These are phyloP conservation scores for Mycena filopes DNA, from an alignment of 768 basidiomycete species.

Conservation along the genomic window DNA sequence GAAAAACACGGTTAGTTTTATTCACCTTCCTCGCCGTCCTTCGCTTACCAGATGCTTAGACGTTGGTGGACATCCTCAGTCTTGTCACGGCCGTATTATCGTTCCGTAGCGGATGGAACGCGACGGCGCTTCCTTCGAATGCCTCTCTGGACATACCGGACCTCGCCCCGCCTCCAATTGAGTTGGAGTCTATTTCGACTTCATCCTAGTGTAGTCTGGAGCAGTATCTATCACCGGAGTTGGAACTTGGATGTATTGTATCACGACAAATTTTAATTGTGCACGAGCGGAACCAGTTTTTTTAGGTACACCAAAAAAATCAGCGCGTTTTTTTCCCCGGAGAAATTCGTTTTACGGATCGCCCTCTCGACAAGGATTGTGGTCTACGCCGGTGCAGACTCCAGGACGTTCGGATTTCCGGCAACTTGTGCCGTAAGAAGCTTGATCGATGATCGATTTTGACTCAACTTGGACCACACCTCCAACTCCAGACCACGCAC, in stretches of 20 bases:
- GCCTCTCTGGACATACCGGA: constrained; percentile 14
- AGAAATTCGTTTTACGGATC: too few relatives aligned
- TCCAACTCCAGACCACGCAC: not conserved
- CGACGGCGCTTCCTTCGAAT: constrained; percentile 20
- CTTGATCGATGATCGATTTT: constrained; percentile 20
- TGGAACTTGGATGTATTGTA: too few relatives aligned
- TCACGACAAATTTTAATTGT: too few relatives aligned
- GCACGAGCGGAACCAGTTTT: too few relatives aligned
- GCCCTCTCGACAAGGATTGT: too few relatives aligned
- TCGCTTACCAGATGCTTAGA: constrained; percentile 39
- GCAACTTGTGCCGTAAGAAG: not conserved
- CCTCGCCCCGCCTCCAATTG: constrained; percentile 23
- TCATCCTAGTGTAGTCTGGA: not conserved
- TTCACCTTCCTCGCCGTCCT: not conserved
- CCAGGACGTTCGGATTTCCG: too few relatives aligned
- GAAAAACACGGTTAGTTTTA: constrained; percentile 65
- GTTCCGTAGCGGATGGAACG: constrained; percentile 31
- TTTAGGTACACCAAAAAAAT: too few relatives aligned
- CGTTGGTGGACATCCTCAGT: constrained; percentile 55
- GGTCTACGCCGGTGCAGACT: too few relatives aligned
- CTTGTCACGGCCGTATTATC: constrained; percentile 39
- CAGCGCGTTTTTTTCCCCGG: too few relatives aligned
- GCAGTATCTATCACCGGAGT: not conserved
- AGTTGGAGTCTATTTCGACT: not conserved
- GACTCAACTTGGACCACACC: constrained; percentile 8